phyloP scores from a whole-genome alignment of 257 asterid genomes.

The Solanum sitiens region DNA sequence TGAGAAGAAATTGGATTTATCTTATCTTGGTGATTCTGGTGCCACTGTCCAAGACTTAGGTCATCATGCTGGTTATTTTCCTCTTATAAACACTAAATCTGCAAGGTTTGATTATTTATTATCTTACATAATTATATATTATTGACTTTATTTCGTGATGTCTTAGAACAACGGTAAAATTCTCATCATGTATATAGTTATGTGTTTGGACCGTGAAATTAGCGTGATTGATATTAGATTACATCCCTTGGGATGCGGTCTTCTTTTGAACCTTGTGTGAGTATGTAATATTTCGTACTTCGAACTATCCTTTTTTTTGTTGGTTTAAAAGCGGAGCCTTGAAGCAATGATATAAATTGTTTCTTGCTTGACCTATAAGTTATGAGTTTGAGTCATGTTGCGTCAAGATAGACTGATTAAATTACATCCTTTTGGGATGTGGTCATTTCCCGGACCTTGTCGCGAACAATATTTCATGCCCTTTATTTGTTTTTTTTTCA shows the following conservation, averaged over 20 bases:
- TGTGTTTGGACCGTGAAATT: accelerated
- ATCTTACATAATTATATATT: not conserved
- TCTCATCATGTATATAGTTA: not conserved
- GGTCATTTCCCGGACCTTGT: not conserved
- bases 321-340: no score
- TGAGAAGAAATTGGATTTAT: conserved; percentile 44
- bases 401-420: not conserved
- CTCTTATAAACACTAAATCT: conserved; percentile 33
- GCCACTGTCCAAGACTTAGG: conserved; percentile 34
- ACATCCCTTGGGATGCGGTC: not conserved
- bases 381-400: no score
- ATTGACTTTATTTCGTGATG: not conserved
- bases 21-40: conserved; percentile 17
- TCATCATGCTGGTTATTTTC: conserved; percentile 69
- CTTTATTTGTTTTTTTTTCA: not conserved
- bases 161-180: not conserved
- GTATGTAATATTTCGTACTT: not conserved
- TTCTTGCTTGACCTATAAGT: no score
- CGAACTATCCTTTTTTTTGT: not conserved
- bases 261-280: not conserved
- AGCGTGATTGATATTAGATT: not conserved
- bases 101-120: conserved; percentile 36
- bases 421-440: not conserved
- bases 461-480: not conserved
- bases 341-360: no score